Evolutionary conservation across 2,329 filamentous ascomycete species (phyloP).

Genomic region (Hymenoscyphus salicellus): DNA sequence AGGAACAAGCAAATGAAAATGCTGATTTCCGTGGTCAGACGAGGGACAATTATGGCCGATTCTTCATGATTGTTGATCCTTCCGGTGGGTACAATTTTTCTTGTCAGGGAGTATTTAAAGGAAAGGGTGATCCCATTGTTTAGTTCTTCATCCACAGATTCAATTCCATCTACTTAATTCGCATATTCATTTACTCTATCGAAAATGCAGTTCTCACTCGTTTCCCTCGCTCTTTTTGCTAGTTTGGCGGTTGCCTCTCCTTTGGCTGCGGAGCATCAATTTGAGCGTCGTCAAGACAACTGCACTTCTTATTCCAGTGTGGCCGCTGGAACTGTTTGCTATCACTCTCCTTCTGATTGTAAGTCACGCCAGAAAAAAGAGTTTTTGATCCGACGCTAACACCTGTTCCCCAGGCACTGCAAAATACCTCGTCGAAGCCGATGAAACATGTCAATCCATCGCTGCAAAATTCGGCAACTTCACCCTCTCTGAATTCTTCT

Average conservation of each 20-base stretch:
- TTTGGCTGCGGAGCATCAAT: slow-evolving; percentile 2
- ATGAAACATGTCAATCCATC: slow-evolving; percentile 13
- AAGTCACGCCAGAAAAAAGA: not conserved
- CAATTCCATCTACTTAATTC: not conserved
- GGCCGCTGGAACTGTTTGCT: slow-evolving; percentile 13
- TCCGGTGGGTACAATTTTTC: not conserved
- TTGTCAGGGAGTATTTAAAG: not conserved
- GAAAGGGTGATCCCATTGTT: not conserved
- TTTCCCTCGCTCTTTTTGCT: slow-evolving; percentile 8
- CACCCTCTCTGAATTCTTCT: slow-evolving; percentile 12
- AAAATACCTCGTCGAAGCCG: slow-evolving; percentile 15
- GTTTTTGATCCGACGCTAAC: no score
- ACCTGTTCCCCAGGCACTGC: slow-evolving; percentile 5
- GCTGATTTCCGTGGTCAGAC: not conserved
- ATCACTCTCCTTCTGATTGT: slow-evolving; percentile 14
- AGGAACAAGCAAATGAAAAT: not conserved
- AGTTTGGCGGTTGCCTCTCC: slow-evolving; percentile 9
- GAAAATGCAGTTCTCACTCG: slow-evolving; percentile 12
- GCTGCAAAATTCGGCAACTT: slow-evolving; percentile 10
- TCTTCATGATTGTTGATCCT: not conserved
- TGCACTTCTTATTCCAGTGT: slow-evolving; percentile 13
- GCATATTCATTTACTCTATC: not conserved
- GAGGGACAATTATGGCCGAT: not conserved
- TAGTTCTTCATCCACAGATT: not conserved
- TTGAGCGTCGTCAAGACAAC: slow-evolving; percentile 10